Evolutionary conservation across 1,284 basidiomycete genomes (phyloP).

Genomic region (Flammula alnicola): DNA sequence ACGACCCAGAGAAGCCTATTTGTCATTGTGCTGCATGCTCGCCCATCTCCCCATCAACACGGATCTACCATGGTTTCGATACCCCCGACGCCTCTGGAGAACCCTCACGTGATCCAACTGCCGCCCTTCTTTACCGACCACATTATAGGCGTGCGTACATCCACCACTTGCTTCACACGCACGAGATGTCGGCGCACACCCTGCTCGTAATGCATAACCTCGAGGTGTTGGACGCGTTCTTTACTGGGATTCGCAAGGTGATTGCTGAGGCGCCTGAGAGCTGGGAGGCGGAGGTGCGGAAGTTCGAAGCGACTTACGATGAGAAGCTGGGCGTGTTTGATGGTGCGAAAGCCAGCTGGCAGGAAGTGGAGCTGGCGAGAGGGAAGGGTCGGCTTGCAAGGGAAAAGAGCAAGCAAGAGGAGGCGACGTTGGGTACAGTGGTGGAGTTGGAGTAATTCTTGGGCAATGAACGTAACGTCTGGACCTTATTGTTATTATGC

Average conservation of each 20-base stretch:
- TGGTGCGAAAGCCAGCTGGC: conserved; percentile 60
- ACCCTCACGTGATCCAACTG: background rate
- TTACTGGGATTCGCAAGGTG: conserved; percentile 55
- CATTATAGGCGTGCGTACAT: conserved; percentile 73
- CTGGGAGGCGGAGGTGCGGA: conserved; percentile 41
- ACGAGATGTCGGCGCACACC: conserved; percentile 84
- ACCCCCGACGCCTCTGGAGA: conserved; percentile 24
- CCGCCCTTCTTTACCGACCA: conserved; percentile 22
- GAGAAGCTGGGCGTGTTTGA: conserved; percentile 49
- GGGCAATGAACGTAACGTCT: no score
- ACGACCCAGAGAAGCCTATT: conserved; percentile 15
- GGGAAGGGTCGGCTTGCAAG: conserved; percentile 69
- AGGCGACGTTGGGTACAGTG: no score
- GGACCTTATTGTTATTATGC: no score
- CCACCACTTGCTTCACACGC: conserved; percentile 82
- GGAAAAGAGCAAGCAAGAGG: conserved; percentile 49
- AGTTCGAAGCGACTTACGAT: conserved; percentile 59
- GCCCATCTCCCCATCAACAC: conserved; percentile 44
- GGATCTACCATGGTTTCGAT: conserved; percentile 59
- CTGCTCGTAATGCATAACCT: conserved; percentile 78
- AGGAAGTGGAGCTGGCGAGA: conserved; percentile 62
- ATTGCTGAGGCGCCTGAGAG: conserved; percentile 32
- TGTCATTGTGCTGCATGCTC: conserved; percentile 72
- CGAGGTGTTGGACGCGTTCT: conserved; percentile 65
- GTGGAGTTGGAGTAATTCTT: no score